Evolutionary conservation across 1,284 basidiomycete genomes (phyloP).

Genomic region (Rhodotorula sp.): DNA sequence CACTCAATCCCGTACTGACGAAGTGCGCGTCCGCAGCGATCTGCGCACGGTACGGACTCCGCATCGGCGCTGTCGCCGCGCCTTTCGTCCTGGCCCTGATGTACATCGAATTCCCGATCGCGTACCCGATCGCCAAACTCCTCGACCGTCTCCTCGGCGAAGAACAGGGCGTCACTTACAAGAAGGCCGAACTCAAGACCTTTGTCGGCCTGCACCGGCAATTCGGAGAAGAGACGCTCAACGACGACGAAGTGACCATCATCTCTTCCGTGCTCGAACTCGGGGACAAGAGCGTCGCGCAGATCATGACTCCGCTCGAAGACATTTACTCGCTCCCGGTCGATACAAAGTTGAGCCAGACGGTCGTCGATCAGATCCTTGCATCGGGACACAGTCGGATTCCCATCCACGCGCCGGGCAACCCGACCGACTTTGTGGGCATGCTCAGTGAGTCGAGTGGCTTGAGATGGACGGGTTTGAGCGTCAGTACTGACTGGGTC

Average conservation of each 20-base stretch:
- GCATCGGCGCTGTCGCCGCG: conserved; percentile 86
- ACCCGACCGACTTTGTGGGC: conserved; percentile 76
- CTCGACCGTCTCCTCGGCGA: conserved; percentile 78
- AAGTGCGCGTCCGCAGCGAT: conserved; percentile 48
- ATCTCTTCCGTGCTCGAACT: conserved; percentile 68
- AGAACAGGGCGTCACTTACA: conserved; percentile 50
- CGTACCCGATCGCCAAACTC: conserved; percentile 85
- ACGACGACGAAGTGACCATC: conserved; percentile 70
- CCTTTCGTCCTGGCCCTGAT: conserved; percentile 58
- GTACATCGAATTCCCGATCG: conserved; percentile 62
- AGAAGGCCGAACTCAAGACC: conserved; percentile 53
- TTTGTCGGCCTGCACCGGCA: conserved; percentile 64
- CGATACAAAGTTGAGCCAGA: conserved; percentile 76
- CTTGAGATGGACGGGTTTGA: too few relatives aligned
- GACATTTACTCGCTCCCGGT: conserved; percentile 74
- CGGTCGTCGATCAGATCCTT: conserved; percentile 67
- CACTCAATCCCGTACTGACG: neutral
- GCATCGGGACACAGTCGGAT: conserved; percentile 82
- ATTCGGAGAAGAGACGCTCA: conserved; percentile 66
- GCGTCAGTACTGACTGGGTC: neutral
- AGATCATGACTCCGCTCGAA: conserved; percentile 55
- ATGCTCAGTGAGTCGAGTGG: too few relatives aligned
- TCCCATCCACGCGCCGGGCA: conserved; percentile 77
- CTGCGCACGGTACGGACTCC: conserved; percentile 87
- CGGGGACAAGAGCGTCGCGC: conserved; percentile 54